Evolutionary conservation across 2,329 filamentous ascomycete species (phyloP), one percentile per base, ranked within the genome.

Genomic region (Fusarium falciforme): DNA sequence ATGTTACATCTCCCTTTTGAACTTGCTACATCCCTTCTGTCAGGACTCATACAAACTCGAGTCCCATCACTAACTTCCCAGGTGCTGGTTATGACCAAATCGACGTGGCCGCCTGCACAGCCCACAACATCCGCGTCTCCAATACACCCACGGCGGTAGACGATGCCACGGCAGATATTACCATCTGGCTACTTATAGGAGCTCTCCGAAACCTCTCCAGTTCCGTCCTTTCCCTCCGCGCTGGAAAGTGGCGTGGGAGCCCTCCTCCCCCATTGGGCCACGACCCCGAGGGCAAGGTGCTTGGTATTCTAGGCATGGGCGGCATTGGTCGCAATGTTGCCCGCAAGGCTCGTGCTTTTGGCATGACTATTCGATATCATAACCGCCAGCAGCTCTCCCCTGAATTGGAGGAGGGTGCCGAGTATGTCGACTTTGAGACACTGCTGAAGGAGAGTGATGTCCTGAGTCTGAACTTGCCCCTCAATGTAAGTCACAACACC

Each of bases 51-150:
- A 17, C 35, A 16, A 20, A 29, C 16, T 22, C 9, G 42, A 38
- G 17, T 58, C 49, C 54, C 25, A 12, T 57, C 2, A 9, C 63
- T 68, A 10, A 70, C 58, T 27, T 27, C 22, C 5, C 54, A 93
- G 92, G 93, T 70, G 93, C 94, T 65, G 95, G 95, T 40, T 97
- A 97, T 83, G 94, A 97, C 82, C 92, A 95, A 81, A 87, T 97
- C 72, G 92, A 95, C 81, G 86, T 95, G 10, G 81, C 88, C 55
- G 92, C 93, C 42, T 96, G 93, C 85, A 92, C 90, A 11, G 85
- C 86, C 1, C 90, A 90, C 62, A 85, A 86, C 27, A 88, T 97
- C 73, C 87, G 85, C 47, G 93, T 97, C 36, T 94, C 93, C 73
- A 96, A 97, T 82, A 92, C 93, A 1, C 94, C 94, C n/a, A 91